Evolutionary conservation across 2,329 filamentous ascomycete species (phyloP).

Genomic region (Diaporthe citrichinensis): DNA sequence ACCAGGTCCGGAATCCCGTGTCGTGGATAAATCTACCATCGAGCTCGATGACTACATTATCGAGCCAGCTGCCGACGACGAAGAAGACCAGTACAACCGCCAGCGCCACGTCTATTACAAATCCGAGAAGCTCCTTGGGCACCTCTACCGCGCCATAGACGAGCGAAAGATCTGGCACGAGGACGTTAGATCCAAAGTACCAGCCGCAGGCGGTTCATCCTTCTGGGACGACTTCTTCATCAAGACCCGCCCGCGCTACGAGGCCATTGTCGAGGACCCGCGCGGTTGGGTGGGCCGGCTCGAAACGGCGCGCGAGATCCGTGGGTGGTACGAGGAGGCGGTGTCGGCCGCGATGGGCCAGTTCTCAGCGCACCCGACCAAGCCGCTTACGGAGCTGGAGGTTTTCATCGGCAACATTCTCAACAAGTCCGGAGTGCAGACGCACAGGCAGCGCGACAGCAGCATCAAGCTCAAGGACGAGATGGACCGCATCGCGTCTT

Average conservation of each 20-base stretch:
- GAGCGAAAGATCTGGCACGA: conserved; percentile 75
- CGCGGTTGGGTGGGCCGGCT: conserved; percentile 50
- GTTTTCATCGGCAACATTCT: conserved; percentile 70
- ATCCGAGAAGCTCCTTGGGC: conserved; percentile 77
- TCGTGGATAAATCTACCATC: conserved; percentile 62
- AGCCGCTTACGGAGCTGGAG: conserved; percentile 63
- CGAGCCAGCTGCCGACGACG: conserved; percentile 52
- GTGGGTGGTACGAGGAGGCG: conserved; percentile 59
- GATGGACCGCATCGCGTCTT: conserved; percentile 62
- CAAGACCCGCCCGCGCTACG: conserved; percentile 48
- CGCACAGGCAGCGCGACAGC: conserved; percentile 64
- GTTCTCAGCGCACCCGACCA: conserved; percentile 61
- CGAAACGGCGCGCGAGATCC: conserved; percentile 58
- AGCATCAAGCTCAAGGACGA: conserved; percentile 67
- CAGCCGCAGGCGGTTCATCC: conserved; percentile 47
- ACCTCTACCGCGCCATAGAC: conserved; percentile 80
- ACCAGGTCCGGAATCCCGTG: conserved; percentile 58
- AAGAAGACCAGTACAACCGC: conserved; percentile 61
- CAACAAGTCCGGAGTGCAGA: conserved; percentile 64
- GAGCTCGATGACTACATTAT: conserved; percentile 52
- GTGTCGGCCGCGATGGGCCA: conserved; percentile 58
- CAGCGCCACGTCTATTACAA: conserved; percentile 71
- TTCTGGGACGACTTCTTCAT: conserved; percentile 61
- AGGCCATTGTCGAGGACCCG: conserved; percentile 44
- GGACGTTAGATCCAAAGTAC: conserved; percentile 56